Evolutionary conservation across 331 rosid species (phyloP), one percentile per base, ranked within the genome.

Genomic region (Acacia pycnantha): DNA sequence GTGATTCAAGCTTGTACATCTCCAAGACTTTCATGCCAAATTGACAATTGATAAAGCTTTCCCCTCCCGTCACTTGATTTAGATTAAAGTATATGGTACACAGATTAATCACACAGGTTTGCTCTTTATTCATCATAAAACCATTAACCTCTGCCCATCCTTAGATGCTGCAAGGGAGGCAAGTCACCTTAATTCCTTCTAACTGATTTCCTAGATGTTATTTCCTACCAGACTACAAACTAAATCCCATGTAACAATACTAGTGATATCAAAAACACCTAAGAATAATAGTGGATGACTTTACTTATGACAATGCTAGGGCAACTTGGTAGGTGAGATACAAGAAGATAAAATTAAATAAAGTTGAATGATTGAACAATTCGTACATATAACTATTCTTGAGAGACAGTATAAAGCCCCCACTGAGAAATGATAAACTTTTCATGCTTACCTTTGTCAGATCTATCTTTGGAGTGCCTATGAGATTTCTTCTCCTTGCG

Each of bases 401-500:
- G 70, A 33, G 59, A 46, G 77, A 24, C 12, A 68, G 35, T 61
- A 80, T 44, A 35, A 77, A 84, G 58, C 12, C 26, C 14, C 21
- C 48, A 44, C 43, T 41, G 3, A n/a, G 24, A 64, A 75, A 56
- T 5, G 43, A 37, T n/a, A n/a, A 75, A 37, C 1, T 61, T 72
- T 29, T 40, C 21, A 58, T 18, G 48, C 40, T 62, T 61, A 83
- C 93, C 89, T 79, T 84, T 86, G 74, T 80, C 86, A 53, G 90
- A 88, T 70, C 77, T 85, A 70, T 77, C 85, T 61, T 87, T 85
- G 54, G 90, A 84, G 70, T 86, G 86, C 80, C 86, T 86, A 59
- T 76, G 88, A 48, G 91, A 88, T 81, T 87, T 90, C 88, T 90
- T 88, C 33, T 89, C 97, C 86, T 83, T 90, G 68, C 84, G 81